Conservation (phyloP, 306 rosid genomes). For the Begonia peltatifolia region DNA sequence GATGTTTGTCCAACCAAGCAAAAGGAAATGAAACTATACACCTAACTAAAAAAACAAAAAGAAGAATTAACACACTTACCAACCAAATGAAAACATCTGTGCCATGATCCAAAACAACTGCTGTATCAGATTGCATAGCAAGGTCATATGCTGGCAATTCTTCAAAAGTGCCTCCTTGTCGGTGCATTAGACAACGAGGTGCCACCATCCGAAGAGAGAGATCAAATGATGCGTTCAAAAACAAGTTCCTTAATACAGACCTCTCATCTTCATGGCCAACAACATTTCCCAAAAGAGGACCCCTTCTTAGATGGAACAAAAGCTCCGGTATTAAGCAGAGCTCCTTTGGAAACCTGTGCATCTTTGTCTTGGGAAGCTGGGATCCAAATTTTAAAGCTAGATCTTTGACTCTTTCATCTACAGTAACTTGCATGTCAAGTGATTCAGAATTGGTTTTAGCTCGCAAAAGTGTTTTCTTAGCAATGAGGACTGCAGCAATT, state of each 20-base stretch:
- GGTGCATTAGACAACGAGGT: constrained; percentile 91
- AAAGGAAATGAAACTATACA: too few relatives aligned
- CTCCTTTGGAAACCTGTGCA: constrained; percentile 66
- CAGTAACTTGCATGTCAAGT: constrained; percentile 47
- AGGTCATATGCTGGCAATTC: constrained; percentile 91
- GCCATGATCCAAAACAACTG: constrained; percentile 91
- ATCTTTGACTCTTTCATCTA: constrained; percentile 86
- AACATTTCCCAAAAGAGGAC: constrained; percentile 79
- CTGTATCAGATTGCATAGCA: constrained; percentile 92
- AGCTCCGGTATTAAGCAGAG: constrained; percentile 70
- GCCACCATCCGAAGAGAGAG: constrained; percentile 91
- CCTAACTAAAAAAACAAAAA: not conserved
- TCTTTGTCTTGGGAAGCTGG: constrained; percentile 66
- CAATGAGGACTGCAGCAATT: constrained; percentile 74
- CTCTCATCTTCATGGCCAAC: constrained; percentile 97
- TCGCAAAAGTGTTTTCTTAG: constrained; percentile 64
- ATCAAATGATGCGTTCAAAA: constrained; percentile 81
- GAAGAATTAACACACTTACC: constrained; percentile 32
- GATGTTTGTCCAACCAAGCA: too few relatives aligned
- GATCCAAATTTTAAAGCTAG: constrained; percentile 64
- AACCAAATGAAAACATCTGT: constrained; percentile 92
- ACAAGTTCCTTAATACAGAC: constrained; percentile 68
- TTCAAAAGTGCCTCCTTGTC: constrained; percentile 86
- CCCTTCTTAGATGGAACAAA: constrained; percentile 81
- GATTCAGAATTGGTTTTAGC: constrained; percentile 58